A percentile compares a stretch with the other conserved stretches of the same genome.
phyloP scores from a whole-genome alignment of 1,139 yeast genomes.

The Candida sp. region DNA sequence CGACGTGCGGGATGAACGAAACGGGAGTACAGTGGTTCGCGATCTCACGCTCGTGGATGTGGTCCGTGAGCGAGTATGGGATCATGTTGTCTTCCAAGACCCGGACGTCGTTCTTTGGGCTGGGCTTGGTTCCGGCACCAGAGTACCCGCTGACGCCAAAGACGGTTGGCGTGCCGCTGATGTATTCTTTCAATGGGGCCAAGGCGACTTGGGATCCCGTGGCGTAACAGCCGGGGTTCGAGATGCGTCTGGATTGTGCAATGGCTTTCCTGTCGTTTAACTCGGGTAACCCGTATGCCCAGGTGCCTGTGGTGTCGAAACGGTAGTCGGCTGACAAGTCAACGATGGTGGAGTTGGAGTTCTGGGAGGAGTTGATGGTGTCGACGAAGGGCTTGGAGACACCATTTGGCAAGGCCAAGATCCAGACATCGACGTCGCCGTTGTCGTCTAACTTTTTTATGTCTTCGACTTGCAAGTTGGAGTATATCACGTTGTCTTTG shows the following conservation, averaged over 20 bases:
- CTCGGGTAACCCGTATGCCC: slow-evolving; percentile 95
- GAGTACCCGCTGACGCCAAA: slow-evolving; percentile 99
- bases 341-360: slow-evolving; percentile 73
- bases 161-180: slow-evolving; percentile 75
- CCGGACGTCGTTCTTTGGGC: slow-evolving; percentile 89
- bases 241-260: slow-evolving; percentile 78
- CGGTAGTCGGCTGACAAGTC: slow-evolving; percentile 97
- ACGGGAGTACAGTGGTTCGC: slow-evolving; percentile 75
- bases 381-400: slow-evolving; percentile 98
- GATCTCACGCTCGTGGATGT: slow-evolving; percentile 94
- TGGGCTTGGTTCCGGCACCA: slow-evolving; percentile 99
- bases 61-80: slow-evolving; percentile 96
- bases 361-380: slow-evolving; percentile 75
- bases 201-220: slow-evolving; percentile 96
- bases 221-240: slow-evolving; percentile 99
- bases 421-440: slow-evolving; percentile 93
- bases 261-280: slow-evolving; percentile 68
- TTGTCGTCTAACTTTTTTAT: slow-evolving; percentile 76
- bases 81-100: slow-evolving; percentile 81
- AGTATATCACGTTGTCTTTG: slow-evolving; percentile 78
- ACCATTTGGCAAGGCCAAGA: slow-evolving; percentile 98
- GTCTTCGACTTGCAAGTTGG: slow-evolving; percentile 88
- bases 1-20: slow-evolving; percentile 96
- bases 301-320: slow-evolving; percentile 84
- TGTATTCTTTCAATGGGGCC: slow-evolving; percentile 74